A percentile compares a stretch with the other conserved stretches of the same genome.
These are phyloP conservation scores for Hypsizygus marmoreus DNA, from an alignment of 768 basidiomycete genomes.

Conservation along the genomic window DNA sequence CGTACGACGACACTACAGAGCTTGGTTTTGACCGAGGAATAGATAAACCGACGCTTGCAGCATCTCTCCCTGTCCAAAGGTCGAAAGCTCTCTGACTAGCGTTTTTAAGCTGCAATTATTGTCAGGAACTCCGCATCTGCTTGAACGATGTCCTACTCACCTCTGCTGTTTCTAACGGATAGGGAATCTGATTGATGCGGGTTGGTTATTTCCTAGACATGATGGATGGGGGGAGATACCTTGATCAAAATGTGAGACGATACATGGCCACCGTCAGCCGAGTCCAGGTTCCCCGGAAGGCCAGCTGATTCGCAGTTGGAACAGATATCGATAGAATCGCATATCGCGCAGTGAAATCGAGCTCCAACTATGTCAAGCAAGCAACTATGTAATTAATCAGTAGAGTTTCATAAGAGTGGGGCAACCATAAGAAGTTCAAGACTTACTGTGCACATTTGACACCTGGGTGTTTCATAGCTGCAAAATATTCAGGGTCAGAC, in stretches of 20 bases:
- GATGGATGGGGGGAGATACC: conserved; percentile 40
- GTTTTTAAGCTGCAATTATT: conserved; percentile 47
- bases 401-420: background rate
- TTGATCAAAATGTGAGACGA: conserved; percentile 95
- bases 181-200: conserved; percentile 69
- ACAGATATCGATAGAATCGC: conserved; percentile 83
- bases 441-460: conserved; percentile 88
- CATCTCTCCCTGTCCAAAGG: conserved; percentile 79
- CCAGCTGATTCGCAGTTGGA: conserved; percentile 87
- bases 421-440: background rate
- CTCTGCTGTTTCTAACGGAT: conserved; percentile 73
- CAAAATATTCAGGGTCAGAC: background rate
- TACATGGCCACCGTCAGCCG: conserved; percentile 73
- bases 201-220: conserved; percentile 4
- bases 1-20: conserved; percentile 64
- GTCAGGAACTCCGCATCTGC: background rate
- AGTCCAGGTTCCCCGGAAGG: conserved; percentile 79
- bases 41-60: conserved; percentile 55
- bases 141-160: conserved; percentile 35
- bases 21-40: conserved; percentile 50
- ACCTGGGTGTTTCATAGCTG: conserved; percentile 77
- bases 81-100: conserved; percentile 75
- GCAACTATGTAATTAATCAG: conserved; percentile 53
- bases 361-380: conserved; percentile 89
- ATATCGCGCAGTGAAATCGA: conserved; percentile 90